Evolutionary conservation across 306 rosid genomes (phyloP), one percentile per base, ranked within the genome.

Genomic region (Prunus dulcis): DNA sequence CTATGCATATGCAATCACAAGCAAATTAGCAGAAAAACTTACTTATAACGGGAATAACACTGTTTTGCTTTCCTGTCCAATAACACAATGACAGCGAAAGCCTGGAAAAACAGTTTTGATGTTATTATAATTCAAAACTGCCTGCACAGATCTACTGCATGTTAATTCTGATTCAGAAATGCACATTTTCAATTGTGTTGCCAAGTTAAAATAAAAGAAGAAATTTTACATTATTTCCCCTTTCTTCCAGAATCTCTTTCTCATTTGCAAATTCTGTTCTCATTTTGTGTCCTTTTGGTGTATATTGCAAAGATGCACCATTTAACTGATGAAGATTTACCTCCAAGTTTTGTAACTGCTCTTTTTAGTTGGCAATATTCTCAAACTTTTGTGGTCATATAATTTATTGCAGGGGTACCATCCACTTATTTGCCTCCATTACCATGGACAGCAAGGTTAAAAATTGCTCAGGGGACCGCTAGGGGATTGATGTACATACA

Each of bases 381-480:
- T 30, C 60, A 74, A 32, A 20, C 34, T 64, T 74, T 3, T 57
- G 8, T 76, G 52, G 46, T 34, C 56, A 28, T 69, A 69, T 78
- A 55, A 64, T 51, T 65, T 18, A 19, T 56, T 84, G 86, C 85
- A 92, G 97, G 92, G 60, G 89, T 80, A 2, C 86, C 89, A 64
- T 76, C 92, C 27, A 80, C 53, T 80, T 52, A 86, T 46, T 64
- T 74, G 50, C 81, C 88, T 52, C 82, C 87, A 10, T 73, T 92
- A 53, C 50, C 93, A 49, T 92, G 97, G 96, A 62, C 85, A n/a
- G 64, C 83, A 18, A 83, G 97, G 87, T 82, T 92, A 68, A 90
- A 82, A 77, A 88, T 92, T 71, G 93, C 88, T 70, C 96, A 87
- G 88, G 96, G 93, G 79, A 74, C 84, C 46, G 97, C 97, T 4